Conservation (phyloP, 2,329 filamentous ascomycete genomes). For the Meredithiella fracta region DNA sequence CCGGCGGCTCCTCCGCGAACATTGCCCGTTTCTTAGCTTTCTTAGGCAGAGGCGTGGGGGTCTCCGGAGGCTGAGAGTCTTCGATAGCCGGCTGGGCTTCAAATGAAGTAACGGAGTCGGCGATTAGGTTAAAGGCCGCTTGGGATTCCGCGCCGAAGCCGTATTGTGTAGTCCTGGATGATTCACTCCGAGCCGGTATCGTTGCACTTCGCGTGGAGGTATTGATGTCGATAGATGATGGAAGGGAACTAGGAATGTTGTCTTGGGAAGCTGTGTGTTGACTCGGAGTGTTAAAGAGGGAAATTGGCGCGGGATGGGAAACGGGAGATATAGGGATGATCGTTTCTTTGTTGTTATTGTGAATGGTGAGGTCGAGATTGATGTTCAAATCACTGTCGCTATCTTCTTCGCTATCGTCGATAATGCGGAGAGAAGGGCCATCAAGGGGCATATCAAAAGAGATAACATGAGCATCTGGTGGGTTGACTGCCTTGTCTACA, state of each 20-base stretch:
- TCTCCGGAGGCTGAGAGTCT: background rate
- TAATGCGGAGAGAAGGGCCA: background rate
- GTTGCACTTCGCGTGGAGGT: background rate
- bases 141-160: constrained; percentile 21
- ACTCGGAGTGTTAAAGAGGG: background rate
- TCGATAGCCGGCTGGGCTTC: background rate
- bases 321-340: background rate
- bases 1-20: constrained; percentile 10
- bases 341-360: background rate
- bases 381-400: background rate
- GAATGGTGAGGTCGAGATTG: background rate
- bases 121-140: constrained; percentile 7
- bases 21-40: constrained; percentile 6
- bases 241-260: background rate
- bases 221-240: background rate
- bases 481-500: too few relatives aligned
- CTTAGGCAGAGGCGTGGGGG: background rate
- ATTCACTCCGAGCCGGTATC: background rate
- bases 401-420: background rate
- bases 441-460: background rate
- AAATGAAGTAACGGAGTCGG: background rate
- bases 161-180: constrained; percentile 15
- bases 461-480: background rate
- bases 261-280: background rate
- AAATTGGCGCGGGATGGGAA: background rate